A percentile compares a stretch with the other conserved stretches of the same genome.
These are phyloP conservation scores for Penicillium herquei DNA, from an alignment of 495 filamentous ascomycete genomes.

Conservation along the genomic window DNA sequence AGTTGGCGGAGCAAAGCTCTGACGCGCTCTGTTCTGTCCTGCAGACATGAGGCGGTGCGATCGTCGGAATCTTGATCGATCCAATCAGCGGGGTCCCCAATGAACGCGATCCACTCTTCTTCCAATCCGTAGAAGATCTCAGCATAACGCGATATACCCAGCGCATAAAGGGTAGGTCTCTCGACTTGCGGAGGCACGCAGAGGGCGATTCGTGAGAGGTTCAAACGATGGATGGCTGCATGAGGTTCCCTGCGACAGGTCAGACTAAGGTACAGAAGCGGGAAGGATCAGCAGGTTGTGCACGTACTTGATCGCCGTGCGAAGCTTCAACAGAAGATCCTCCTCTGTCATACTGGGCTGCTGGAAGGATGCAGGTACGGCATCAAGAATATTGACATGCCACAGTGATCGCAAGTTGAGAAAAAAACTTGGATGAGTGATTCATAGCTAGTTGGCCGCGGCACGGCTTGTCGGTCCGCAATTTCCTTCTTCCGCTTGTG, in stretches of 20 bases:
- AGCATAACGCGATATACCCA: conserved; percentile 16
- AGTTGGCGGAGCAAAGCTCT: conserved; percentile 8
- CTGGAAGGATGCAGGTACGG: neutral
- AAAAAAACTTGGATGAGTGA: too few relatives aligned
- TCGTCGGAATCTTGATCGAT: conserved; percentile 8
- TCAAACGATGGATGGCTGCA: conserved; percentile 14
- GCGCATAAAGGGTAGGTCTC: conserved; percentile 3
- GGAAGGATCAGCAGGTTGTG: neutral
- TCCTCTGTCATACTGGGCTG: conserved; percentile 7
- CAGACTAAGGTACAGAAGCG: neutral
- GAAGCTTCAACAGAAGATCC: conserved; percentile 10
- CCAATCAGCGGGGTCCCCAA: conserved; percentile 16
- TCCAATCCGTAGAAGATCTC: conserved; percentile 15
- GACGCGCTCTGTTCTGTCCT: conserved; percentile 4
- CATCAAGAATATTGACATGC: neutral
- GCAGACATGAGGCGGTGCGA: neutral
- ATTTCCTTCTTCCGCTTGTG: neutral
- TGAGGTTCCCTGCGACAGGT: conserved; percentile 10
- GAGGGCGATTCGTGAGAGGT: conserved; percentile 12
- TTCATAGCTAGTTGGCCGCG: too few relatives aligned
- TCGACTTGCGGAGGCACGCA: conserved; percentile 8
- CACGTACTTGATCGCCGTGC: conserved; percentile 8
- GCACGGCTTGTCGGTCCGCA: neutral
- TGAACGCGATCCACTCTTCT: conserved; percentile 11
- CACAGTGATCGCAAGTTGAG: neutral